Evolutionary conservation across 2,329 filamentous ascomycete genomes (phyloP), one percentile per base, ranked within the genome.

Genomic region (Fusarium goolgardi): DNA sequence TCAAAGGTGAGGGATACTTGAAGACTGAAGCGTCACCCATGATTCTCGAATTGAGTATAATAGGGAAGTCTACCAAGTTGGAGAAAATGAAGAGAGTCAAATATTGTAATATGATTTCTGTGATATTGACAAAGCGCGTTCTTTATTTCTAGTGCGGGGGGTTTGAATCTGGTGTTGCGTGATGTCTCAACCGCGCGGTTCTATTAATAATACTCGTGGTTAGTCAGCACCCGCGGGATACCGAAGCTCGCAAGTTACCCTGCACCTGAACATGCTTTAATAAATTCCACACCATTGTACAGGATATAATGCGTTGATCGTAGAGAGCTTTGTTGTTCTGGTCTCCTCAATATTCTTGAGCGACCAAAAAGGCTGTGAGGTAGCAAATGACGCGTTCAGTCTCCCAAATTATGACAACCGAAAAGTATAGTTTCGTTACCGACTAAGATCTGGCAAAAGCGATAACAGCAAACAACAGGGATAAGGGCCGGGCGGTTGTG

Each of bases 1-100:
- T 78, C 3, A 90, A 77, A 16, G 88, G 88, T 18, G 85, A 88
- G 49, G 72, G 71, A 39, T 73, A 75, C 5, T 52, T 64, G 25
- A 67, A 69, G 12, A 66, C 58, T 6, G 70, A 70, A 10, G 57
- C 55, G 32, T 69, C 57, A 20, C 65, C 64, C 72, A 75, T 75
- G 5, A 3, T 34, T 34, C 7, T 18, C 5, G 18, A 12, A 9
- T 32, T 15, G 32, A 18, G 16, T 18, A 18, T 5, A 15, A 32
- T 7, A 32, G 15, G 12, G 1, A 15, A 32, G 5, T 32, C 6
- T 16, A 16, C 16, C 13, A 32, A 7, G 13, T 16, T 32, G 13
- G 7, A 16, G 3, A 16, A 32, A 16, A 32, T 16, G 13, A 32
- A 32, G 2, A 32, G 15, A 32, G 4, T 32, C 4, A 20, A 20